Conservation (phyloP, 257 asterid genomes). For the Nicotiana obtusifolia region DNA sequence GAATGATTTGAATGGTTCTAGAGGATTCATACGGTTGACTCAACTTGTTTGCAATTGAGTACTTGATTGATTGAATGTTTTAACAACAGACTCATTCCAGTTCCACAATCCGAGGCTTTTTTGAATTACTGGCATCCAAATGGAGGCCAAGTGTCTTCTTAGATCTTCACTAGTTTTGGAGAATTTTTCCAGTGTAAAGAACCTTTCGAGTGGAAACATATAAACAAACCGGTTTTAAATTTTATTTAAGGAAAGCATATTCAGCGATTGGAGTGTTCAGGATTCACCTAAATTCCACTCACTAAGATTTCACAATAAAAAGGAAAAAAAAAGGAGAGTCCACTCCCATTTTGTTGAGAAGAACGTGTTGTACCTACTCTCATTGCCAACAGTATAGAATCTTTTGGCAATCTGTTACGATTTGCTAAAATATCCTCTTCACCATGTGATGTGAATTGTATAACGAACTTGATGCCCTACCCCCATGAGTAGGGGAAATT, state of each 20-base stretch:
- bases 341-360: not conserved
- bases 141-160: too few relatives aligned
- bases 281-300: not conserved
- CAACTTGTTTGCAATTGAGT: too few relatives aligned
- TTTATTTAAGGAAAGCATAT: not conserved
- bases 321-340: not conserved
- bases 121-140: too few relatives aligned
- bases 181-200: too few relatives aligned
- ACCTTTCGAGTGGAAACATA: too few relatives aligned
- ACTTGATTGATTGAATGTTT: too few relatives aligned
- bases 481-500: not conserved
- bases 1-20: too few relatives aligned
- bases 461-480: not conserved
- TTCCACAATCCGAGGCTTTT: too few relatives aligned
- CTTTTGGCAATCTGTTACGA: not conserved
- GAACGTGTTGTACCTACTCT: not conserved
- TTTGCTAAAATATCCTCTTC: not conserved
- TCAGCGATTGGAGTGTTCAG: not conserved
- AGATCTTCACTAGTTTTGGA: too few relatives aligned
- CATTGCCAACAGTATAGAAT: not conserved
- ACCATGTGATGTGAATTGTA: not conserved
- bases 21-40: too few relatives aligned
- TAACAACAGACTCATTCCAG: too few relatives aligned
- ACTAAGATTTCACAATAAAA: not conserved
- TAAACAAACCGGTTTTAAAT: too few relatives aligned